Base-by-base conservation (phyloP, 2,329 filamentous ascomycete genomes). In the Sporothrix luriei region DNA sequence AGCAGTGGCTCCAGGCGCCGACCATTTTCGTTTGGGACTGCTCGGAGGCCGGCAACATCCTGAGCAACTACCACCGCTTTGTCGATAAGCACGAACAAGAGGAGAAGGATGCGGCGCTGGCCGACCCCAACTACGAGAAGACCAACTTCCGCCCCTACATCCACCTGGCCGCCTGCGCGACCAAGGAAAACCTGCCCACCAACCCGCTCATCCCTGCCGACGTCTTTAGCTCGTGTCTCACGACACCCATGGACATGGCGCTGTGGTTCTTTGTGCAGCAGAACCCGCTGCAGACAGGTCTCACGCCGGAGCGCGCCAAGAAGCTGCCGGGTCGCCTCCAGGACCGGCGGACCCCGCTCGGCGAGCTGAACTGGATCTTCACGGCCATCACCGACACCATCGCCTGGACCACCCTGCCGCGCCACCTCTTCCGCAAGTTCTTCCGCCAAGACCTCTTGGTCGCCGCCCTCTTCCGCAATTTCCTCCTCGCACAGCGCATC, bases 321-420 rank as follows among this genome's bases (percentile, higher is more conserved):
- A 92, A 93, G 76, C 90, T 99, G 21, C 94, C 94, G 2, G 95
- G 95, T 46, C 90, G 93, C 72, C 86, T 98, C 54, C 94, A 97
- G 77, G 95, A 99, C 80, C 87, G 95, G 71, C 87, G 95, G 76
- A 98, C 95, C 65, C 95, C 95, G 10, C 85, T 99, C 46, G 95
- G 95, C 72, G 95, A 99, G 80, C 84, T 99, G 16, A 99, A 99
- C 77, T 99, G 95, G 95, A 99, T 99, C 48, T 98, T 99, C 77
- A 99, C 95, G 0, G 95, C 95, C 68, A 98, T 99, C 73, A 99
- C 95, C 0, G 95, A 99, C 78, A 98, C 94, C 1, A 99, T 99
- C 75, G 95, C 95, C 0, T 99, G 95, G 95, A 98, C 97, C 43
- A 96, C 93, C 5, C 82, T 99, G 4, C 92, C 94, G 3, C 90